phyloP scores from a whole-genome alignment of 2,329 filamentous ascomycete species.

The Fusarium cyanostomum region DNA sequence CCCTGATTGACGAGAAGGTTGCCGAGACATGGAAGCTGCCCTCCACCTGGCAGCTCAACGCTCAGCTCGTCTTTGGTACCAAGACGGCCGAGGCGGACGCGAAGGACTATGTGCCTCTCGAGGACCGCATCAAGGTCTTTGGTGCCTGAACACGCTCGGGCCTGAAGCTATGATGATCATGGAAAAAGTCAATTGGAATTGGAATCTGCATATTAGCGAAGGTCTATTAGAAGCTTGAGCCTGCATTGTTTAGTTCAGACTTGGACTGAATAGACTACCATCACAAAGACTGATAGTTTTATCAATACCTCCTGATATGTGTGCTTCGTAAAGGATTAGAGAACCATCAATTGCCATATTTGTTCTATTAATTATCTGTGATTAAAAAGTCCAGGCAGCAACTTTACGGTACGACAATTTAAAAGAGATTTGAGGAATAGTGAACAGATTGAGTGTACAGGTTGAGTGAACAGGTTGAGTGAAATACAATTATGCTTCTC shows the following conservation, averaged over 20 bases:
- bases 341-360: background rate
- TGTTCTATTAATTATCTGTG: background rate
- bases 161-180: slow-evolving; percentile 10
- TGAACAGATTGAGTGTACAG: no score
- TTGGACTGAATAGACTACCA: slow-evolving; percentile 2
- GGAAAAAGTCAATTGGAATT: slow-evolving; percentile 5
- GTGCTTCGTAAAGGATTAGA: background rate
- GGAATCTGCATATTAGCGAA: slow-evolving; percentile 23
- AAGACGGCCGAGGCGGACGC: slow-evolving; percentile 64
- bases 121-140: slow-evolving; percentile 73
- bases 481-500: slow-evolving; percentile 23
- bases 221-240: slow-evolving; percentile 10
- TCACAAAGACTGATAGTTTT: background rate
- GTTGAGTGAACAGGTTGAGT: background rate
- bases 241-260: background rate
- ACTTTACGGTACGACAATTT: background rate
- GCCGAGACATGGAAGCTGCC: slow-evolving; percentile 75
- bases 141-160: slow-evolving; percentile 55
- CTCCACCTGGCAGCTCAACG: slow-evolving; percentile 77
- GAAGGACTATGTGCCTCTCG: slow-evolving; percentile 72
- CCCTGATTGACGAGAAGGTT: slow-evolving; percentile 79
- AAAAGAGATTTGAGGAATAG: background rate
- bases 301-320: background rate
- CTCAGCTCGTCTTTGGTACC: slow-evolving; percentile 86
- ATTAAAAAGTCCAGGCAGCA: background rate